Evolutionary conservation across 495 filamentous ascomycete genomes (phyloP).

Genomic region (Daldinia concentrica): DNA sequence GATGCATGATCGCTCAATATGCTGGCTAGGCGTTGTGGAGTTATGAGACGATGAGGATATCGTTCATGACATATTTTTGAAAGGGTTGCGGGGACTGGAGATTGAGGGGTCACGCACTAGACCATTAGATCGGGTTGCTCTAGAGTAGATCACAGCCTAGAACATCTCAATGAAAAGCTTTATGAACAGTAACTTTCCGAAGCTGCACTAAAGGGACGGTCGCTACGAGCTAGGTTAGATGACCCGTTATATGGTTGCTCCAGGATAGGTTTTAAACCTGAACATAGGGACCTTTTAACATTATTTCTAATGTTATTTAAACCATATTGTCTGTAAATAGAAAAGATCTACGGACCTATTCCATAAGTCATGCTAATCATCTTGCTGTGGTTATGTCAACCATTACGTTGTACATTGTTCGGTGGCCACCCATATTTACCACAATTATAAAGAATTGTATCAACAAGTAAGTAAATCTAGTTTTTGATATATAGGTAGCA

Average conservation of each 20-base stretch:
- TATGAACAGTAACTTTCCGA: background rate
- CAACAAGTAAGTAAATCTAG: background rate
- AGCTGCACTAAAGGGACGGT: too few relatives aligned
- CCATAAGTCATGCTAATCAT: too few relatives aligned
- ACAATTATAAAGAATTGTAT: background rate
- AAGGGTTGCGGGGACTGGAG: background rate
- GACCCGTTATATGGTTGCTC: too few relatives aligned
- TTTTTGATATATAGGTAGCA: too few relatives aligned
- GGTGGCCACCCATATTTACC: background rate
- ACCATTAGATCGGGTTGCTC: background rate
- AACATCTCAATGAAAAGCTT: background rate
- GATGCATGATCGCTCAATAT: conserved; percentile 3
- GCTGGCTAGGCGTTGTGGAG: conserved; percentile 1
- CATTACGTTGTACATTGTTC: background rate
- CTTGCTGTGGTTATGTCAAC: too few relatives aligned
- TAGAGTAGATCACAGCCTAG: background rate
- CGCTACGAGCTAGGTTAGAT: too few relatives aligned
- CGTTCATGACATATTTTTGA: background rate
- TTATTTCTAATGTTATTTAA: too few relatives aligned
- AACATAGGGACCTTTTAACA: too few relatives aligned
- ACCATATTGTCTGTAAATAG: too few relatives aligned
- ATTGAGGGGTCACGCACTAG: background rate
- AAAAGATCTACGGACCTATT: too few relatives aligned
- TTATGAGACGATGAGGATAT: background rate
- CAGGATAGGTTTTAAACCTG: too few relatives aligned